Evolutionary conservation across 306 rosid species (phyloP).

Genomic region (Purshia tridentata): DNA sequence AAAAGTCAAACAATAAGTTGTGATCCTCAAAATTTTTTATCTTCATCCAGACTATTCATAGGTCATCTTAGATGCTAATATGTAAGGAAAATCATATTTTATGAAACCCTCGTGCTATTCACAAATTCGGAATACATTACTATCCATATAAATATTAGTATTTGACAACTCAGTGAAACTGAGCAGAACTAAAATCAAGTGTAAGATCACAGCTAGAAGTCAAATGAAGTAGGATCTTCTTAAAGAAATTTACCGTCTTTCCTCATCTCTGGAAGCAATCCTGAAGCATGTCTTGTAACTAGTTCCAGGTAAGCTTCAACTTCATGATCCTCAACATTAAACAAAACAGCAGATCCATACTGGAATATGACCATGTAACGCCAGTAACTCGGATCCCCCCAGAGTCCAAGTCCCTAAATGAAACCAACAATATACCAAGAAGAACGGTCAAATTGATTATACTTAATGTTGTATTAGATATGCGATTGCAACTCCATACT

Average conservation of each 20-base stretch:
- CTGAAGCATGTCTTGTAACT: conserved; percentile 82
- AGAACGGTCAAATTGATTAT: background rate
- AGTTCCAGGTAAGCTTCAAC: conserved; percentile 63
- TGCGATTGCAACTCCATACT: background rate
- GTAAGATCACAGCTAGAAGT: background rate
- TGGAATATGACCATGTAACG: conserved; percentile 83
- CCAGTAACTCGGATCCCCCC: conserved; percentile 40
- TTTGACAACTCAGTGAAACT: background rate
- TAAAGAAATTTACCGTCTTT: conserved; percentile 71
- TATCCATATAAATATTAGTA: background rate
- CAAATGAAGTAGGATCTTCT: background rate
- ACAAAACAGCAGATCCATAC: conserved; percentile 90
- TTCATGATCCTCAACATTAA: conserved; percentile 89
- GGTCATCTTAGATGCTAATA: background rate
- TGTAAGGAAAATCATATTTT: background rate
- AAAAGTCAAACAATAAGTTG: background rate
- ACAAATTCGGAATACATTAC: background rate
- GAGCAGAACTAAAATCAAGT: background rate
- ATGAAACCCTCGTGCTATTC: background rate
- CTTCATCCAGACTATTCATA: background rate
- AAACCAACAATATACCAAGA: conserved; percentile 25
- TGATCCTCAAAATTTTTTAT: background rate
- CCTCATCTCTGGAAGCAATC: conserved; percentile 79
- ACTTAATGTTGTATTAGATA: background rate
- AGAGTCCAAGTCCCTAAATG: conserved; percentile 50